Evolutionary conservation across 306 rosid species (phyloP).

Genomic region (Lagenaria siceraria): DNA sequence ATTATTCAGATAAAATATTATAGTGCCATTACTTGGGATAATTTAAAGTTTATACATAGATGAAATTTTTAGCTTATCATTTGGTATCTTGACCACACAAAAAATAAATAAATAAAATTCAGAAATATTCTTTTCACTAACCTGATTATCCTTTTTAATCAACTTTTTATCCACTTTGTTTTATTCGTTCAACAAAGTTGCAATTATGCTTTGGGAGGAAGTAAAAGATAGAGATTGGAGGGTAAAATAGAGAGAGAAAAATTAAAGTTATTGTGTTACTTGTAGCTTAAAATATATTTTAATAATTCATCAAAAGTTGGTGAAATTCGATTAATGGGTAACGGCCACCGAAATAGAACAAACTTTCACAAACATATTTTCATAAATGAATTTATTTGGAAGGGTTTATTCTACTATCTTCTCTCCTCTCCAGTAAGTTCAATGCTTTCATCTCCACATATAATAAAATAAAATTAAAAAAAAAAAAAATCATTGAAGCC

Average conservation of each 20-base stretch:
- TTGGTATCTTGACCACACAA: not conserved
- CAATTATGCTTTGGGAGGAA: not conserved
- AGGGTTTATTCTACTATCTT: too few relatives aligned
- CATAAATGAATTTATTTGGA: too few relatives aligned
- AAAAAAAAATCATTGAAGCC: too few relatives aligned
- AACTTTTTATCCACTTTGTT: not conserved
- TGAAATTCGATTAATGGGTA: too few relatives aligned
- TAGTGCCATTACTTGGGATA: not conserved
- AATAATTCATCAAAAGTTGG: too few relatives aligned
- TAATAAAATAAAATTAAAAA: too few relatives aligned
- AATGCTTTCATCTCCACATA: too few relatives aligned
- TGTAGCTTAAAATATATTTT: too few relatives aligned
- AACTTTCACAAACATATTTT: too few relatives aligned
- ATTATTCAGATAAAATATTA: not conserved
- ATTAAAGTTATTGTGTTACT: too few relatives aligned
- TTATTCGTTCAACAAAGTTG: not conserved
- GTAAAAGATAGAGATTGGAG: not conserved
- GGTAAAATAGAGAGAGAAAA: not conserved
- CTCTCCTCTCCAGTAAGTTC: too few relatives aligned
- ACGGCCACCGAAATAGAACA: too few relatives aligned
- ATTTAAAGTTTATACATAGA: not conserved
- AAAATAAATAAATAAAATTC: not conserved
- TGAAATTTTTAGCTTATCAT: not conserved
- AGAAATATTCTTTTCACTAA: not conserved
- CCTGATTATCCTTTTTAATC: not conserved